Conservation (phyloP, 108 stramenopile genomes). For the Nitzschia putrida region DNA sequence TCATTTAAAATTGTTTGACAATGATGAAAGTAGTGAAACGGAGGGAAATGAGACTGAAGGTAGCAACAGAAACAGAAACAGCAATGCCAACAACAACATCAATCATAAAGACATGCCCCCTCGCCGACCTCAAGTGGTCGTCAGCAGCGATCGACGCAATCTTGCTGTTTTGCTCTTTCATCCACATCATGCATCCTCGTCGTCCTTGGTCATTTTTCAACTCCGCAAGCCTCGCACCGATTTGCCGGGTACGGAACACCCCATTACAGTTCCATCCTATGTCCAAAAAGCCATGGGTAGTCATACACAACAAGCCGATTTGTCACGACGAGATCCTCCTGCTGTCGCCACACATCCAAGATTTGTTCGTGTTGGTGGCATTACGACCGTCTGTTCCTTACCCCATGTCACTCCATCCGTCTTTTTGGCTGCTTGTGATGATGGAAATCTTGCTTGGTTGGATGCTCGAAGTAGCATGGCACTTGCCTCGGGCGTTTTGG, state of each 20-base stretch:
- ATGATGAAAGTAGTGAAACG: constrained; percentile 9
- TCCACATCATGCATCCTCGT: constrained; percentile 16
- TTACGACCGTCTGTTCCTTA: constrained; percentile 22
- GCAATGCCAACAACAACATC: neutral
- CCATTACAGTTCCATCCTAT: constrained; percentile 31
- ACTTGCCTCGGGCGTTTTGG: constrained; percentile 15
- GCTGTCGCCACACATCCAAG: constrained; percentile 32
- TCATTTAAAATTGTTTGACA: constrained; percentile 32
- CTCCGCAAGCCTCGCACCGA: constrained; percentile 23
- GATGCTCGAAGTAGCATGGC: constrained; percentile 24
- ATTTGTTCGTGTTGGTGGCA: constrained; percentile 24
- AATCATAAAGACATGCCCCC: constrained; percentile 1
- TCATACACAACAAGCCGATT: neutral
- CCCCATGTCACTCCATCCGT: constrained; percentile 12
- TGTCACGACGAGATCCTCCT: constrained; percentile 5
- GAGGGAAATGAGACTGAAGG: no score
- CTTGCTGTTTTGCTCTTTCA: constrained; percentile 34
- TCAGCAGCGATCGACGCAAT: constrained; percentile 27
- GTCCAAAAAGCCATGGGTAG: constrained; percentile 2
- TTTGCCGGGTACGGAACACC: constrained; percentile 5
- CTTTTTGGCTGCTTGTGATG: constrained; percentile 31
- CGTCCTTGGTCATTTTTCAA: constrained; percentile 34
- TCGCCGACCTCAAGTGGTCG: constrained; percentile 27
- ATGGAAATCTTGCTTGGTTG: constrained; percentile 34
- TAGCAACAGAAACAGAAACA: neutral